These are phyloP conservation scores for Petunia secreta DNA, from an alignment of 257 asterid species.

Conservation along the genomic window DNA sequence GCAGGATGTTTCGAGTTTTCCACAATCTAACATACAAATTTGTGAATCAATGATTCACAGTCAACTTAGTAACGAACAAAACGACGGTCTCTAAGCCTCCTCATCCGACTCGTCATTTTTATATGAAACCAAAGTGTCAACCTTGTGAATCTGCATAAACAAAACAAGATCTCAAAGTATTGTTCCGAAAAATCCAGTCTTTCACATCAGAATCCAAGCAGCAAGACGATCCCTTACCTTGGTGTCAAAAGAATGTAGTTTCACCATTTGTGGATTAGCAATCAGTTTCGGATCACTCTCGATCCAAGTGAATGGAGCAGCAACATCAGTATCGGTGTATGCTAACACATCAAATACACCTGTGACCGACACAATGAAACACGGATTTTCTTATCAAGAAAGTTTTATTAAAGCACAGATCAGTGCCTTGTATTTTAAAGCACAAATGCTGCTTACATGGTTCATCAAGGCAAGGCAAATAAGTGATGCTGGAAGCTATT, in stretches of 20 bases:
- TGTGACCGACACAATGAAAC: constrained; percentile 28
- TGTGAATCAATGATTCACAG: constrained; percentile 45
- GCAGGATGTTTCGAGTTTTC: neutral
- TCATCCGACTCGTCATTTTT: constrained; percentile 90
- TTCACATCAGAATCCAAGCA: neutral
- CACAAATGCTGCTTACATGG: constrained; percentile 56
- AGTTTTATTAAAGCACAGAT: neutral
- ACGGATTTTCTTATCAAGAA: neutral
- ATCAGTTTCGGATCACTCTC: constrained; percentile 98
- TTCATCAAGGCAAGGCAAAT: constrained; percentile 95
- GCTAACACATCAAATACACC: constrained; percentile 91
- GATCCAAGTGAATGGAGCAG: constrained; percentile 86
- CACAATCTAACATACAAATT: constrained; percentile 21
- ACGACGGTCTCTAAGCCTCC: constrained; percentile 36
- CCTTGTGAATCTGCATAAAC: constrained; percentile 86
- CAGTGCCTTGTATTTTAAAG: neutral
- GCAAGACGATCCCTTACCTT: constrained; percentile 52
- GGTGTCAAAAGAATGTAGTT: constrained; percentile 88
- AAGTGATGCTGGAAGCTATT: constrained; percentile 93
- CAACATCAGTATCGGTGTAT: constrained; percentile 78
- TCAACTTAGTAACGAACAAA: neutral
- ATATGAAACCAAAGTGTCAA: constrained; percentile 90
- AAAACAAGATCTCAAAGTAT: constrained; percentile 12
- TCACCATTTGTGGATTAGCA: constrained; percentile 94
- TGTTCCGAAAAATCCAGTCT: neutral